Evolutionary conservation across 805 yeast genomes (phyloP), one percentile per base, ranked within the genome.

Genomic region (Scheffersomyces amazonensis): DNA sequence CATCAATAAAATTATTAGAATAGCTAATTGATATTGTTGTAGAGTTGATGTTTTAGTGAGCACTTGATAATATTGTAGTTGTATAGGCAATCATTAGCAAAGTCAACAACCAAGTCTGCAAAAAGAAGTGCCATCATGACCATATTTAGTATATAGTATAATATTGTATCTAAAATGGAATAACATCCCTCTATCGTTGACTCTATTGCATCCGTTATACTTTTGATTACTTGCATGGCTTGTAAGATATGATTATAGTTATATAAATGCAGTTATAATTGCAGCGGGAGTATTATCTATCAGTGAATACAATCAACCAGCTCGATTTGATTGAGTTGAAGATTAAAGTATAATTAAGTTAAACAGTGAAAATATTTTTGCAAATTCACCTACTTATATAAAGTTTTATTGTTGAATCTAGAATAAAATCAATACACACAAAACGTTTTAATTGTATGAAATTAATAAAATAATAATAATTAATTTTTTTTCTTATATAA

Each of bases 11-110:
- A n/a, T n/a, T n/a, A n/a, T n/a, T n/a, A n/a, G n/a, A 18, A 18
- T 11, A 32, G n/a, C 32, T 29, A 42, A 29, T 42, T 42, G 16
- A 42, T 42, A 36, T 42, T 42, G 30, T 42, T 42, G 25, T 42
- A 42, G 28, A 42, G 13, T 35, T 42, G 36, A 36, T 39, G 40
- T 29, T 31, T 42, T 17, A 27, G 30, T 17, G 46, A 42, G 19
- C 36, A 31, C 21, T 35, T 30, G 12, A 42, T 39, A 17, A 42
- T 39, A 18, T 42, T 39, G 17, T 39, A 42, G 24, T 42, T 42
- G 18, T 42, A 33, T n/a, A 39, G 15, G 34, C 42, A 42, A 22
- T 35, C 34, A 31, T 39, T 31, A 6, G 35, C 12, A 21, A 39
- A 42, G 8, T 42, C 43, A 13, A 23, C 17, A 17, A 39, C 13